These are phyloP conservation scores for Talaromyces piceae DNA, from an alignment of 2,329 filamentous ascomycete species.

Conservation along the genomic window DNA sequence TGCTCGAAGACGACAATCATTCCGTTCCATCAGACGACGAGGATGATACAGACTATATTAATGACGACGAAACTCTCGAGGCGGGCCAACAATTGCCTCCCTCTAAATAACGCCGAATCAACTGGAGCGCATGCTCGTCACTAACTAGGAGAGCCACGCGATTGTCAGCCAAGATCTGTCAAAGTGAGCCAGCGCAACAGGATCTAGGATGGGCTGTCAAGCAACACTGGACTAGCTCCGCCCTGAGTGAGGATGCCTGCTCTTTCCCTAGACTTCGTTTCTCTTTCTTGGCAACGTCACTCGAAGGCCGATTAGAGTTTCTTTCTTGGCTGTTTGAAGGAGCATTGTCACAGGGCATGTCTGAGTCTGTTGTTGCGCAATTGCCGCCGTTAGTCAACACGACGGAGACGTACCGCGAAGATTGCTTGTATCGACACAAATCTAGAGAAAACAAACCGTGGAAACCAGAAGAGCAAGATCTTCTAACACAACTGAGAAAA, in stretches of 20 bases:
- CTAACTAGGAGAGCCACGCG: not conserved
- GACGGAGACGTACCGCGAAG: not conserved
- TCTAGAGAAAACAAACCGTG: not conserved
- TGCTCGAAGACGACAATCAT: not conserved
- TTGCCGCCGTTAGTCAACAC: not conserved
- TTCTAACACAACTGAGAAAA: not conserved
- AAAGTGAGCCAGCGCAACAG: not conserved
- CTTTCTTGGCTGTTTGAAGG: slow-evolving; percentile 12
- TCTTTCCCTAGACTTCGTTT: not conserved
- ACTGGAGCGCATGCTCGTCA: not conserved
- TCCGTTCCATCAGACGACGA: not conserved
- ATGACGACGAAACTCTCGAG: not conserved
- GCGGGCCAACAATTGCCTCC: not conserved
- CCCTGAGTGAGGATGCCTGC: not conserved
- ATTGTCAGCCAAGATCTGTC: not conserved
- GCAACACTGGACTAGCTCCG: not conserved
- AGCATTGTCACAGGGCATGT: slow-evolving; percentile 2
- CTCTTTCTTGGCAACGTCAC: not conserved
- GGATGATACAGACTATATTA: not conserved
- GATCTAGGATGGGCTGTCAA: not conserved
- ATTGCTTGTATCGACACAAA: not conserved
- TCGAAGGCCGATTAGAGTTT: slow-evolving; percentile 8
- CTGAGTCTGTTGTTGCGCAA: not conserved
- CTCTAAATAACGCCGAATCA: not conserved
- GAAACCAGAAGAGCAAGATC: not conserved